These are phyloP conservation scores for Colletotrichum noveboracense DNA, from an alignment of 2,329 filamentous ascomycete genomes.

Conservation along the genomic window DNA sequence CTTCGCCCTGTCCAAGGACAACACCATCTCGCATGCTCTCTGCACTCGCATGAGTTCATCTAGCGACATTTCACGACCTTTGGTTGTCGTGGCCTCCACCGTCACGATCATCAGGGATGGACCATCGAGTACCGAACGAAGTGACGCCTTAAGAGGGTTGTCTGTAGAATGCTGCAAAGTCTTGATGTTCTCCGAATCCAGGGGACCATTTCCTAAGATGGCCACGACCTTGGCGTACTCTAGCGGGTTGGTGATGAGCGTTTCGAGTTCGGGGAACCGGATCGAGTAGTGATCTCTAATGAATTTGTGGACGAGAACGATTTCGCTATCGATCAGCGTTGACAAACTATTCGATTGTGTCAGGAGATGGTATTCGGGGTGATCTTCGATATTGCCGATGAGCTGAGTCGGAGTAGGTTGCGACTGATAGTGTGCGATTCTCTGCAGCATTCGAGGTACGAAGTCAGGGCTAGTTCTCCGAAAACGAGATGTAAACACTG, in stretches of 20 bases:
- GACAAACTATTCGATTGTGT: conserved; percentile 90
- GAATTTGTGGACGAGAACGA: conserved; percentile 93
- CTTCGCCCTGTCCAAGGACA: conserved; percentile 88
- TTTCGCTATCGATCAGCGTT: conserved; percentile 91
- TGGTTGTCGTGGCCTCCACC: conserved; percentile 89
- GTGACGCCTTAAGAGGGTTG: conserved; percentile 76
- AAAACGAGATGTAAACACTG: conserved; percentile 67
- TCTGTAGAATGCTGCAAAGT: conserved; percentile 76
- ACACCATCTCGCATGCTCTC: conserved; percentile 83
- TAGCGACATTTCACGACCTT: conserved; percentile 78
- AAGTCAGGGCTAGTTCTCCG: conserved; percentile 72
- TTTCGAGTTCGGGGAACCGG: conserved; percentile 91
- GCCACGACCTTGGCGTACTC: conserved; percentile 96
- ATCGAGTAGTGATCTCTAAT: conserved; percentile 95
- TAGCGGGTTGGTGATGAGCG: conserved; percentile 86
- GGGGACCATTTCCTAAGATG: conserved; percentile 89
- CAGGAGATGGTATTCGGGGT: conserved; percentile 87
- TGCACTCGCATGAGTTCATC: conserved; percentile 76
- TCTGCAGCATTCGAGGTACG: conserved; percentile 63
- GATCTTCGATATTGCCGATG: conserved; percentile 87
- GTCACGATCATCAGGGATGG: conserved; percentile 95
- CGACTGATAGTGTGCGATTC: conserved; percentile 79
- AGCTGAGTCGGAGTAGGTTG: conserved; percentile 69
- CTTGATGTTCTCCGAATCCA: conserved; percentile 83
- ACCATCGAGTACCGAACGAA: conserved; percentile 84